Base-by-base conservation (phyloP, 768 basidiomycete genomes). In the Trametes gibbosa region DNA sequence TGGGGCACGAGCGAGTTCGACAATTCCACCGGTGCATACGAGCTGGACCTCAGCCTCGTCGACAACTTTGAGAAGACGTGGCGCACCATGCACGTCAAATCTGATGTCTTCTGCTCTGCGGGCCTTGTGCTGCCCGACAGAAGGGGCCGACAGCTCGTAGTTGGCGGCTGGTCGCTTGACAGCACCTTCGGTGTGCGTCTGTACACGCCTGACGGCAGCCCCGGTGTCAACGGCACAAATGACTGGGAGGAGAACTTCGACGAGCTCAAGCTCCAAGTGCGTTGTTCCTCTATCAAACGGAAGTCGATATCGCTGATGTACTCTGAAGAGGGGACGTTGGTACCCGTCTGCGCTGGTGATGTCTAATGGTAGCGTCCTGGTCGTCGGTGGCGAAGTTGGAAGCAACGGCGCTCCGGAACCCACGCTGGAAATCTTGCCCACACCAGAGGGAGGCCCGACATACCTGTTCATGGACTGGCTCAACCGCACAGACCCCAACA, bases 61-160 rank as follows among this genome's bases (percentile, higher is more conserved):
- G 60, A 76, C 59, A 72, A 79, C 32, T 76, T 75, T 54, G 7
- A 41, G 21, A 61, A 70, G 55, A 81, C 88, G 7, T 92, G 88
- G 88, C 85, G 89, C 39, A 78, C 78, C 60, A 89, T 92, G 87
- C 84, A 90, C 59, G 73, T 90, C 63, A 77, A 89, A 72, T 78
- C 86, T 10, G 87, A 92, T 63, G 88, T 92, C 12, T 92, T 92
- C 76, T 92, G 90, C 68, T 84, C 90, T 3, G 90, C 76, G 10
- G 82, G 83, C 43, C 74, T 92, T 45, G 81, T 89, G 34, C 81
- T 92, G 34, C 90, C 90, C 0, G 90, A 92, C 68, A 87, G 85
- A 61, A 84, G 73, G 16, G 90, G 76, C 2, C 81, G 87, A 45
- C 79, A 83, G 58, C 77, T 87, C 68, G 84, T 85, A 58, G 79